These are phyloP conservation scores for Neoarthrinium moseri DNA, from an alignment of 2,329 filamentous ascomycete genomes.

Conservation along the genomic window DNA sequence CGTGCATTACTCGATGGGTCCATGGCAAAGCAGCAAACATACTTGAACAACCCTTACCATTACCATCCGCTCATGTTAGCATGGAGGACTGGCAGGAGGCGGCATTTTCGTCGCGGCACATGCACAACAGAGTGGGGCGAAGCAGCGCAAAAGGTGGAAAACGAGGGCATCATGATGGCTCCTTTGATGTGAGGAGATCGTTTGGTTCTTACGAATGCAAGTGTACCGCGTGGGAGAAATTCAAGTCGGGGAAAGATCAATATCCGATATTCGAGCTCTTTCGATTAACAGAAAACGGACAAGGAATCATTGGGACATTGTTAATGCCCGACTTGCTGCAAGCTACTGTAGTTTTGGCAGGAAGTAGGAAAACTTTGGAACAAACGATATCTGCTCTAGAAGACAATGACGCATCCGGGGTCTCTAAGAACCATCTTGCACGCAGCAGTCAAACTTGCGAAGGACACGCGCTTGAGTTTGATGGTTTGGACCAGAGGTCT, in stretches of 20 bases:
- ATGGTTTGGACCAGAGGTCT: no score
- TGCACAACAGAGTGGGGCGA: slow-evolving; percentile 20
- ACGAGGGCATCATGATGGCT: slow-evolving; percentile 4
- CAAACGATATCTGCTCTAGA: neutral
- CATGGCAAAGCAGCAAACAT: no score
- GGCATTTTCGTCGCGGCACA: slow-evolving; percentile 19
- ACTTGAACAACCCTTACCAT: no score
- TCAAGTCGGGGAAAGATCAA: neutral
- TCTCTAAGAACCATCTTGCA: neutral
- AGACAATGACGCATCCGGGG: neutral
- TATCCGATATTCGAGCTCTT: slow-evolving; percentile 17
- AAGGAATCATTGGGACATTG: slow-evolving; percentile 17
- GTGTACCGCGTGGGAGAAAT: slow-evolving; percentile 10
- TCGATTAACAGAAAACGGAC: slow-evolving; percentile 17
- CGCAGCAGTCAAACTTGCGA: neutral
- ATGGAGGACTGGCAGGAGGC: slow-evolving; percentile 21
- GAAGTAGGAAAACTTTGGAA: slow-evolving; percentile 16
- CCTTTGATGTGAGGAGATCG: slow-evolving; percentile 16
- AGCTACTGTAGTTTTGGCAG: slow-evolving; percentile 18
- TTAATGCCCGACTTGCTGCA: slow-evolving; percentile 8
- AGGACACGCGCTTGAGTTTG: no score
- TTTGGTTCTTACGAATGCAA: slow-evolving; percentile 19
- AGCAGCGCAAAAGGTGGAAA: slow-evolving; percentile 9
- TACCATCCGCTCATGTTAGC: neutral
- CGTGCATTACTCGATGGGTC: no score